These are phyloP conservation scores for Entomophthora muscae DNA, from an alignment of 371 early-diverging fungal species.

Conservation along the genomic window DNA sequence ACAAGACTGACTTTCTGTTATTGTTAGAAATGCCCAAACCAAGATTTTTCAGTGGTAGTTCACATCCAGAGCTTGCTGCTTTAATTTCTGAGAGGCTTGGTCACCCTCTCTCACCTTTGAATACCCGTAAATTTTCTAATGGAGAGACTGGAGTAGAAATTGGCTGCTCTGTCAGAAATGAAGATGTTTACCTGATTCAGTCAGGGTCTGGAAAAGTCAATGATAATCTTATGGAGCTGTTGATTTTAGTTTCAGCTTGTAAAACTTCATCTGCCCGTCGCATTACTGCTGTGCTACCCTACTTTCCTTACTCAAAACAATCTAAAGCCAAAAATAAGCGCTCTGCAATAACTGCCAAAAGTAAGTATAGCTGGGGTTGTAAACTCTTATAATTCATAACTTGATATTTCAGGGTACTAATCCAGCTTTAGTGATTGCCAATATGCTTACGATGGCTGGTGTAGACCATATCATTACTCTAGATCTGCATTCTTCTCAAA, in stretches of 20 bases:
- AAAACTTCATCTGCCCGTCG: conserved; percentile 19
- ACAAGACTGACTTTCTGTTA: no score
- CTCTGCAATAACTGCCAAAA: conserved; percentile 86
- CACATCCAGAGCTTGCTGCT: conserved; percentile 76
- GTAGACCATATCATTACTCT: conserved; percentile 95
- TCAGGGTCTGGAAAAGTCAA: conserved; percentile 76
- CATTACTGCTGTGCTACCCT: conserved; percentile 69
- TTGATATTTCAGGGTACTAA: no score
- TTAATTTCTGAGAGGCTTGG: conserved; percentile 67
- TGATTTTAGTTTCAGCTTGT: conserved; percentile 92
- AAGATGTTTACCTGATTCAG: conserved; percentile 95
- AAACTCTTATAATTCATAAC: no score
- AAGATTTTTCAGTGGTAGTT: conserved; percentile 86
- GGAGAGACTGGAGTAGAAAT: conserved; percentile 54
- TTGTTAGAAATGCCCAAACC: conserved; percentile 54
- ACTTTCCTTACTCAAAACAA: conserved; percentile 93
- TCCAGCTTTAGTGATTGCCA: conserved; percentile 83
- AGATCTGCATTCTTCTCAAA: conserved; percentile 84
- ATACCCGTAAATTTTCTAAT: conserved; percentile 55
- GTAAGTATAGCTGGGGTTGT: no score
- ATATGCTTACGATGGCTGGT: conserved; percentile 86
- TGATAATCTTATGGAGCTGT: conserved; percentile 89
- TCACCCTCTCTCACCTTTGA: conserved; percentile 47
- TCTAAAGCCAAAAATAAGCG: conserved; percentile 90
- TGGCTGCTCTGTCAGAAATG: conserved; percentile 69